Conservation (phyloP, 1,284 basidiomycete genomes). For the Neonothopanus nambi region DNA sequence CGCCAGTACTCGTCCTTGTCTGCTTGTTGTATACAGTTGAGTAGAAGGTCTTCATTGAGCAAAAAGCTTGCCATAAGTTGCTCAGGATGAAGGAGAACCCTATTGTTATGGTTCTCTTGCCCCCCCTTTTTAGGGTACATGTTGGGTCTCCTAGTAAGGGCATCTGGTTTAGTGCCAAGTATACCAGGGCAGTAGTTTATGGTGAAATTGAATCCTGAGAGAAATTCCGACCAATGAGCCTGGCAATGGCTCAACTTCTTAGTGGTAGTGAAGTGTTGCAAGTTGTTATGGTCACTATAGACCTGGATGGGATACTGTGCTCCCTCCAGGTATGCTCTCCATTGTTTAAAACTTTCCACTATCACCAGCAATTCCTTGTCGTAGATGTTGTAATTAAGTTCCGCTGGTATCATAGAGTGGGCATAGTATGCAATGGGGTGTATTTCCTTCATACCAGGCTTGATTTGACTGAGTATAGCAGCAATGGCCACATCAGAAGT, state of each 20-base stretch:
- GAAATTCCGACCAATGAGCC: conserved; percentile 29
- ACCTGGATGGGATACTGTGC: conserved; percentile 20
- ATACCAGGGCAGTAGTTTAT: neutral
- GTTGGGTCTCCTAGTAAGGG: conserved; percentile 1
- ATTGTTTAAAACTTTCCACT: conserved; percentile 18
- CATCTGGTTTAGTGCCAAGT: conserved; percentile 7
- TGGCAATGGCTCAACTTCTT: conserved; percentile 26
- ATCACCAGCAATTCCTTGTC: conserved; percentile 24
- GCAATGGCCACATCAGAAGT: conserved; percentile 20
- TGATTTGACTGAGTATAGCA: conserved; percentile 12
- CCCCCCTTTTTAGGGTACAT: conserved; percentile 2
- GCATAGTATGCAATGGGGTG: conserved; percentile 36
- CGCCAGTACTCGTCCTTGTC: neutral
- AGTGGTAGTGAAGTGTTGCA: conserved; percentile 27
- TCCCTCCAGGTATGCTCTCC: conserved; percentile 32
- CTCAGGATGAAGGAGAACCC: neutral
- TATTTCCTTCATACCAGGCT: conserved; percentile 19
- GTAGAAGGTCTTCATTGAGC: neutral
- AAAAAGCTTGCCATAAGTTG: neutral
- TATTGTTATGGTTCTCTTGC: neutral
- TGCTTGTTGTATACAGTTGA: neutral
- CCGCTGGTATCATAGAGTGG: conserved; percentile 26
- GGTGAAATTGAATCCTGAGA: neutral
- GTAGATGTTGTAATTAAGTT: conserved; percentile 23
- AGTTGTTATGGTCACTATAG: conserved; percentile 30